Conservation (phyloP, 352 stramenopile genomes). For the Phytophthora chlamydospora region DNA sequence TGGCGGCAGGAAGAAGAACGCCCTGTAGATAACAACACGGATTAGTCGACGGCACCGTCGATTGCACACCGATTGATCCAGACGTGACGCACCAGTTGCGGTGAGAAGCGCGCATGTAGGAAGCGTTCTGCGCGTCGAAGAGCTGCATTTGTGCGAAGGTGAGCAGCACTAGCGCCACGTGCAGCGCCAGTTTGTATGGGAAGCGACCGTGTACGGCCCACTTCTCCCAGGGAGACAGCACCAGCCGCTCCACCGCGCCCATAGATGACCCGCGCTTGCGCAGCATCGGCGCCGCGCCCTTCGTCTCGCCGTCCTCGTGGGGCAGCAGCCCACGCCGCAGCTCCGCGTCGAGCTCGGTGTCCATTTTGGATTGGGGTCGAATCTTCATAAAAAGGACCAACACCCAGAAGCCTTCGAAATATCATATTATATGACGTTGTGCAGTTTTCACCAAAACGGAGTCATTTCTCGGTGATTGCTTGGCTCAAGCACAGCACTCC, state of each 20-base stretch:
- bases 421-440: conserved; percentile 5
- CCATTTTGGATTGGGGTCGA: neutral
- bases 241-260: conserved; percentile 55
- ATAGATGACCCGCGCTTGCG: conserved; percentile 29
- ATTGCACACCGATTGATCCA: neutral
- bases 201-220: conserved; percentile 74
- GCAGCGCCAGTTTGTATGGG: conserved; percentile 85
- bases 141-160: conserved; percentile 77
- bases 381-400: conserved; percentile 11
- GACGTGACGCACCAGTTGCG: conserved; percentile 67
- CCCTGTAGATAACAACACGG: conserved; percentile 38
- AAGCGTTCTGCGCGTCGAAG: conserved; percentile 81
- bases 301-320: neutral
- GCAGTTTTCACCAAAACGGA: neutral
- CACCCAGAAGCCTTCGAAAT: neutral
- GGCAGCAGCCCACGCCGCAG: conserved; percentile 34
- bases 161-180: conserved; percentile 76
- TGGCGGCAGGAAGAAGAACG: conserved; percentile 83
- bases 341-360: conserved; percentile 25
- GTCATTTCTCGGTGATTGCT: conserved; percentile 8
- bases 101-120: conserved; percentile 85
- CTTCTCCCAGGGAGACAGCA: conserved; percentile 87
- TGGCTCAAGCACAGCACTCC: conserved; percentile 6
- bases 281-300: neutral
- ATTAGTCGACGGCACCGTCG: neutral